Evolutionary conservation across 202 grass and related monocot species (phyloP), one percentile per base, ranked within the genome.

Genomic region (Schoenoplectus tabernaemontani): DNA sequence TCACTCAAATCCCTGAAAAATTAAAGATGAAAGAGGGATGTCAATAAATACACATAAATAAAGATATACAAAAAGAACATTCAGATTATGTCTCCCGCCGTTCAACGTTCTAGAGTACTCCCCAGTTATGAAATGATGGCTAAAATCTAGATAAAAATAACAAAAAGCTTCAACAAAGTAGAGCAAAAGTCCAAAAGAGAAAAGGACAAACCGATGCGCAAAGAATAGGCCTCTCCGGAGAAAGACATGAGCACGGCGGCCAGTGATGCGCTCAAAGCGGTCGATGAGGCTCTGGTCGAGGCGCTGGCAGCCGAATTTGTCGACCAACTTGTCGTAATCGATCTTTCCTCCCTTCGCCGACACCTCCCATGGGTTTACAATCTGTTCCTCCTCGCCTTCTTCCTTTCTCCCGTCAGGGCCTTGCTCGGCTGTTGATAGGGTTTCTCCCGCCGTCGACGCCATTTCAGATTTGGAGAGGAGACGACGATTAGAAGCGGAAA

Each of bases 241-340:
- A 85, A 99, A 99, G 16, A 77, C 58, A 64, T 99, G 96, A 4
- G 89, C 89, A 0, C 70, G 69, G 46, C 81, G 75, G 22, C 38
- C 90, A 17, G 86, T 98, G 68, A 98, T 78, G 23, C 85, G 81
- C 17, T 65, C 88, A 51, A 98, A 28, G 75, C 91, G 86, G 57
- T 62, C 76, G 46, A 98, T 84, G 59, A 97, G 84, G n/a, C 54
- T 47, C 30, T 50, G 65, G 32, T 98, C 88, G 8, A 98, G 76
- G 38, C 83, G 84, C 88, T 98, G 96, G 86, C 89, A 98, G 0
- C 91, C 96, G 81, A 98, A 98, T 75, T 95, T 89, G 69, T 98
- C 96, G 37, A 98, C 87, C 38, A 98, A 81, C 88, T 98, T 98
- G 81, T 98, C 91, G 86, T 98, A 98, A 89, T 98, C 91, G 83